Evolutionary conservation across 441 rosid genomes (phyloP), one percentile per base, ranked within the genome.

Genomic region (Breynia disticha): DNA sequence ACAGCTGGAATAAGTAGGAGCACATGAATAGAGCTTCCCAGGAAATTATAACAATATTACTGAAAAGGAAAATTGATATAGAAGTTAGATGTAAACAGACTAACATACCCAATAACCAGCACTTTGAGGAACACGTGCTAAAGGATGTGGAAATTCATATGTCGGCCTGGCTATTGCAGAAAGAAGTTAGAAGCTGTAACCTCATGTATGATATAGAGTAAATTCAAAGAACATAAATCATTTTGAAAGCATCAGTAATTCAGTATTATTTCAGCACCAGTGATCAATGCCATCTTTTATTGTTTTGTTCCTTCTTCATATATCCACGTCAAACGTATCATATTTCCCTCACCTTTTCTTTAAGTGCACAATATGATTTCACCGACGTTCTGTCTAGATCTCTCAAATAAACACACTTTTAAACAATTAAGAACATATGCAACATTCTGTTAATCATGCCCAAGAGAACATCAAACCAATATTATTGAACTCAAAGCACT

Each of bases 81-180:
- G 24, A 17, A 46, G 46, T 50, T 10, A 24, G 37, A 13, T 53
- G 37, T 19, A 10, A 58, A 45, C 24, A 52, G 50, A 55, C 60
- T 38, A 60, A 58, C 80, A 71, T 86, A 93, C 99, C 99, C 99
- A 93, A 68, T 93, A 70, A 54, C 93, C 99, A 76, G 99, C 97
- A 65, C 84, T 83, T 61, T 89, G 96, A 53, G 97, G 82, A 54
- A 89, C 99, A 52, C 96, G 96, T 15, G 97, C 99, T 64, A 89
- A 74, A 38, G 99, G 99, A 57, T 93, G 96, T 67, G 97, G 93
- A 71, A 93, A 89, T 74, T 86, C 99, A 73, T 76, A 76, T 42
- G 99, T 93, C 21, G 99, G 99, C 97, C 99, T 93, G 99, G 79
- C 95, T 80, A 93, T 73, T 60, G 62, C 71, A 68, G 66, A 73